Base-by-base conservation (phyloP, 345 rosid species). In the Leavenworthia alabamica region DNA sequence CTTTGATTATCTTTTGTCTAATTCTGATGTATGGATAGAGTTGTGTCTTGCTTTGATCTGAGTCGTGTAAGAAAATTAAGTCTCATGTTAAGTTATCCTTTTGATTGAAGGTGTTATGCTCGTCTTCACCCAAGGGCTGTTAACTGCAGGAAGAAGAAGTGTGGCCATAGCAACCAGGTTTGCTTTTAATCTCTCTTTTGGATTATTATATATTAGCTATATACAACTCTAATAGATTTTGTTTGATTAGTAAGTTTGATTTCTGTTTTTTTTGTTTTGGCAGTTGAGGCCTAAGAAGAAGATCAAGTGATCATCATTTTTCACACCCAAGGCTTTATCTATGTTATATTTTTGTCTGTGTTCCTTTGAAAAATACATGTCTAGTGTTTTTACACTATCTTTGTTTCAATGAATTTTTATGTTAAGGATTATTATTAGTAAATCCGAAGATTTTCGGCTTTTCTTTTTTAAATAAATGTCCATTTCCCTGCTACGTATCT, bases 161-260 rank as follows among this genome's bases (percentile, higher is more conserved):
- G 98, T 60, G 98, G 98, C 7, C 98, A 92, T 67, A 92, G 96
- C 87, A 92, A 92, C 68, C 98, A 91, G 98, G 97, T 88, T 72
- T 62, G 8, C 5, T 3, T 32, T 35, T 1, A 22, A 7, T 23
- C 13, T 10, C 11, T 31, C 11, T n/a, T 31, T 60, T 9, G 13
- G 16, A 13, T 23, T 33, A 7, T 40, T 14, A 13, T n/a, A n/a
- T n/a, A n/a, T 37, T 42, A 22, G 16, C 5, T 4, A 3, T 17
- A 20, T 16, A 14, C 12, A 12, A 0, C 42, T 50, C 4, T 6
- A 6, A 6, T 28, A 2, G 2, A 35, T n/a, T 47, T 37, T 15
- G 3, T 1, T 5, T 36, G 35, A 46, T 31, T 11, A 5, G 5
- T 8, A 33, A 22, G 4, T 40, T 48, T 44, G 0, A 16, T 16